Evolutionary conservation across 176 grass and related monocot species (phyloP), one percentile per base, ranked within the genome.

Genomic region (Oryza nivara): DNA sequence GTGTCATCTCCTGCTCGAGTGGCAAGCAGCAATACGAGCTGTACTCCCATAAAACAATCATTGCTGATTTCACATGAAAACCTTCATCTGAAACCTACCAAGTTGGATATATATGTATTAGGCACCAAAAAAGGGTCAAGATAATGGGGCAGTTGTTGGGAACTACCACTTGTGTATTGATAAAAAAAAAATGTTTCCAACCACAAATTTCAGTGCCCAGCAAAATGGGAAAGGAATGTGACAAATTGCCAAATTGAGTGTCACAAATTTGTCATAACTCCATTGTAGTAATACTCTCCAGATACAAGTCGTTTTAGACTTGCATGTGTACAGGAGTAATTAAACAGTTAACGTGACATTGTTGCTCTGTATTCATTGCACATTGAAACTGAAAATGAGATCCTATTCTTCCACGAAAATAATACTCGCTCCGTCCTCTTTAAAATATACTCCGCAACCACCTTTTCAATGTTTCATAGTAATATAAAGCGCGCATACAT

Each of bases 51-150:
- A 77, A 70, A 77, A 56, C 11, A 43, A 77, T 30, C 15, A 16
- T 58, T 58, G 65, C 65, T 68, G 73, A 84, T 44, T 41, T 85
- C 34, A 49, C 72, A 52, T 35, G 44, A 19, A 77, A 43, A 84
- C 73, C n/a, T 58, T 26, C 16, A 40, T 20, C 68, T 4, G 56
- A 47, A 74, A 69, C 23, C 71, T 74, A 32, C 40, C 81, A 85
- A 70, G 49, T 70, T 85, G 65, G 28, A n/a, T 60, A 28, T 63
- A 63, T 23, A 58, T 11, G 30, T 32, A 32, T 32, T 32, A 60
- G 13, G 14, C 44, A 0, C 19, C 5, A 38, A 34, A 54, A 54
- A 58, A 49, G 65, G 51, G 19, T 64, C 76, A 28, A 28, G 73
- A 75, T 75, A 75, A 75, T 14, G 30, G 54, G 75, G 75, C 75